Percentiles rank a stretch among this genome's conserved stretches.
These are phyloP conservation scores for Afroboletus lepidellus DNA, from an alignment of 1,284 basidiomycete species.

Conservation along the genomic window DNA sequence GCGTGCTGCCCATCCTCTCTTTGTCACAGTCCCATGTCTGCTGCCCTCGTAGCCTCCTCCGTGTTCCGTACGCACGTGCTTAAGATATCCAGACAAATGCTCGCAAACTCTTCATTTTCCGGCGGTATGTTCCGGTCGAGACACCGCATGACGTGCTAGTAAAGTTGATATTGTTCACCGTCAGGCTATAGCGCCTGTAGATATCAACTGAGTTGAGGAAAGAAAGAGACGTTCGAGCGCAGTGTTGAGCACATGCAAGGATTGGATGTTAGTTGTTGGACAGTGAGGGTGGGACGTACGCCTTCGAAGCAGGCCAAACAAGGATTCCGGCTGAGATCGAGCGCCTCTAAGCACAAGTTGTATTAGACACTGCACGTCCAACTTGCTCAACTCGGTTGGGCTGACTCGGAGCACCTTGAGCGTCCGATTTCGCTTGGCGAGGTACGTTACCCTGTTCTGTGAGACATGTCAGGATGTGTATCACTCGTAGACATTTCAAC, in stretches of 20 bases:
- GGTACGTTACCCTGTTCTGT: too few species aligned
- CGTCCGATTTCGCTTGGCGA: too few species aligned
- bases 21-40: background rate
- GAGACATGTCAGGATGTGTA: too few species aligned
- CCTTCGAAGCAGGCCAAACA: constrained; percentile 90
- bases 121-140: constrained; percentile 92
- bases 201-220: constrained; percentile 77
- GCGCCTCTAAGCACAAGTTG: constrained; percentile 89
- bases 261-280: constrained; percentile 49
- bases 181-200: constrained; percentile 90
- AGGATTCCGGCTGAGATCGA: constrained; percentile 92
- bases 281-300: constrained; percentile 43
- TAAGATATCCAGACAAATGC: constrained; percentile 75
- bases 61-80: constrained; percentile 89
- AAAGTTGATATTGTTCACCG: constrained; percentile 78
- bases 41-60: constrained; percentile 64
- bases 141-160: constrained; percentile 88
- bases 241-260: constrained; percentile 86
- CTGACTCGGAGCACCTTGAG: too few species aligned
- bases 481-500: too few species aligned
- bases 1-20: constrained; percentile 9
- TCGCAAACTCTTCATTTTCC: constrained; percentile 85
- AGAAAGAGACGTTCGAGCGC: constrained; percentile 92
- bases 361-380: too few species aligned
- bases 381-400: too few species aligned